These are phyloP conservation scores for Penicillium hordei DNA, from an alignment of 2,329 filamentous ascomycete genomes.

Conservation along the genomic window DNA sequence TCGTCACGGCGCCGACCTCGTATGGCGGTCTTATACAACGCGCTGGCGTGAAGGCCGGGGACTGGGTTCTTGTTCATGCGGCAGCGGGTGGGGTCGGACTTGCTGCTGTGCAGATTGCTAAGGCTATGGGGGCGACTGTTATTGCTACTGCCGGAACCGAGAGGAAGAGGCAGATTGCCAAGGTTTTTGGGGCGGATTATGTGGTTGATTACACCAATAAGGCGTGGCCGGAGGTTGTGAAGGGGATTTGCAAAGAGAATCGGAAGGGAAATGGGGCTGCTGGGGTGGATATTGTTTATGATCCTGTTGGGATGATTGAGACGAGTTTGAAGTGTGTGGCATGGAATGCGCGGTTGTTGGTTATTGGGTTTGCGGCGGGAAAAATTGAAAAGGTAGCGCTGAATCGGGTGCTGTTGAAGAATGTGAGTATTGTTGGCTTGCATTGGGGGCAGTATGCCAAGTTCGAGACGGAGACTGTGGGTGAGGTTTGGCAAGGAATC, in stretches of 20 bases:
- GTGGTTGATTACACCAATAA: conserved; percentile 74
- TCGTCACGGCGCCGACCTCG: conserved; percentile 87
- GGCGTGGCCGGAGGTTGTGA: conserved; percentile 68
- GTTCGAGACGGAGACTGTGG: conserved; percentile 69
- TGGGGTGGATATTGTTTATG: conserved; percentile 90
- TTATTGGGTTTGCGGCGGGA: conserved; percentile 86
- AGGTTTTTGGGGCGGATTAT: conserved; percentile 80
- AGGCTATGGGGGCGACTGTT: conserved; percentile 88
- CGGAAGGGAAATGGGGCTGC: conserved; percentile 63
- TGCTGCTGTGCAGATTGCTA: conserved; percentile 89
- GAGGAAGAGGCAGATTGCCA: conserved; percentile 77
- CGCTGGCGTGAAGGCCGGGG: conserved; percentile 73
- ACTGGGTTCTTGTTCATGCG: conserved; percentile 87
- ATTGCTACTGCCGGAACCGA: conserved; percentile 83
- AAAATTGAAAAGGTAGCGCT: conserved; percentile 87
- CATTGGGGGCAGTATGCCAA: conserved; percentile 86
- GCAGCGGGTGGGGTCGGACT: conserved; percentile 89
- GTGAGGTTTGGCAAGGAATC: conserved; percentile 77
- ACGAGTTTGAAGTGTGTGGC: conserved; percentile 85
- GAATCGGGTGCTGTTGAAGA: conserved; percentile 91
- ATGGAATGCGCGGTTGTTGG: conserved; percentile 85
- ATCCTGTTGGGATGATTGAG: conserved; percentile 88
- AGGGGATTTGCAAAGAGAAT: conserved; percentile 57
- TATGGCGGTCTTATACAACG: conserved; percentile 80
- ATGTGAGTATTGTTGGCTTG: conserved; percentile 83